Evolutionary conservation across 495 filamentous ascomycete species (phyloP), one percentile per base, ranked within the genome.

Genomic region (Recurvomyces mirabilis): DNA sequence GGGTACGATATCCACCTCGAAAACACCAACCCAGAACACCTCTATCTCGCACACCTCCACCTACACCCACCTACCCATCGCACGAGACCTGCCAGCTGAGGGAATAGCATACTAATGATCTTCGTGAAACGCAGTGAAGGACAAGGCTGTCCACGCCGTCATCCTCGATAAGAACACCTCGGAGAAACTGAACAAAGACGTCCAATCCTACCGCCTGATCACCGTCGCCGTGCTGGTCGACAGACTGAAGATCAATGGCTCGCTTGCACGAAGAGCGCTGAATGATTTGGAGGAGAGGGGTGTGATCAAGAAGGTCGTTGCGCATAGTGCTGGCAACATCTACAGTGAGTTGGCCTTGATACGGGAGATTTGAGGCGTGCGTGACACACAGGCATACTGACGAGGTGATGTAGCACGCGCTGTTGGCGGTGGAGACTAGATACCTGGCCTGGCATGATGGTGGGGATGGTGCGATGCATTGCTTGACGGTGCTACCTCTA

Each of bases 191-290:
- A 79, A 91, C 74, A 95, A 95, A 74, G 88, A 95, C 75, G 93
- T 99, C 56, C 91, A 96, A 70, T 94, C 93, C 50, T 99, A 95
- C 83, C 87, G 93, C 60, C 87, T 99, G 69, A 84, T 99, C 76
- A 99, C 93, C 60, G 84, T 96, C 63, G 86, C 93, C 58, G 87
- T 82, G 58, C 88, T 99, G 58, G 93, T 99, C 77, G 93, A 99
- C 67, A 77, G 93, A 64, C 79, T 95, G 67, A 99, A 99, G 87
- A 94, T 99, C 78, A 99, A 99, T 73, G 93, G 93, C 63, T 88
- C 82, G 60, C 74, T 99, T 60, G 93, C 93, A 54, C 79, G 93
- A 61, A 70, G 73, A 67, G 87, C 84, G 66, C 74, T 99, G 47
- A 77, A 74, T 60, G 93, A 99, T 66, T 72, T 99, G 52, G 91